These are phyloP conservation scores for Zelopaecilomyces penicillatus DNA, from an alignment of 2,329 filamentous ascomycete species.

Conservation along the genomic window DNA sequence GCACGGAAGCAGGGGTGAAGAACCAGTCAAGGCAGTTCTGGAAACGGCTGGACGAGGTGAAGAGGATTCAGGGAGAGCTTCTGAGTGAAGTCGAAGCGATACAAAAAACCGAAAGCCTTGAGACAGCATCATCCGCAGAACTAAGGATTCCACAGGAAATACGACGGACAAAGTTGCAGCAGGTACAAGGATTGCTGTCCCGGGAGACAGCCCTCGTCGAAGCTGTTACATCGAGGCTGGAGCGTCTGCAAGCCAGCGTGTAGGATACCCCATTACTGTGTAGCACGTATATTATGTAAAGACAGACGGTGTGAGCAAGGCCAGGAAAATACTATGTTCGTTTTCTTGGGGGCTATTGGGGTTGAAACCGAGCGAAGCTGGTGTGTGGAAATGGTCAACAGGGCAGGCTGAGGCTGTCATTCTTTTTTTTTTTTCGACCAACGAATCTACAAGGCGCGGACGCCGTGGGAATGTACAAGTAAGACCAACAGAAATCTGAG, in stretches of 20 bases:
- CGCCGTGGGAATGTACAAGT: no score
- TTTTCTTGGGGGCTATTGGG: no score
- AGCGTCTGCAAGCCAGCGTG: constrained; percentile 40
- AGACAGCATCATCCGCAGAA: constrained; percentile 27
- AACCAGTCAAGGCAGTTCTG: constrained; percentile 40
- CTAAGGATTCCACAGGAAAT: constrained; percentile 51
- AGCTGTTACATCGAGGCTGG: constrained; percentile 53
- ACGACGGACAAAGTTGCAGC: constrained; percentile 52
- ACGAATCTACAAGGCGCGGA: no score
- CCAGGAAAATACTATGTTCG: no score
- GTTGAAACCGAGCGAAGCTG: no score
- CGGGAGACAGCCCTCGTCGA: constrained; percentile 61
- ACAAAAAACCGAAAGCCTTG: constrained; percentile 20
- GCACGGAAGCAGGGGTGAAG: constrained; percentile 22
- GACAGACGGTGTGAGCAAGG: no score
- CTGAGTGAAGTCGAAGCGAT: constrained; percentile 41
- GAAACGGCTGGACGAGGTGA: constrained; percentile 51
- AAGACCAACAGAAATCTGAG: no score
- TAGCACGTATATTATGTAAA: no score
- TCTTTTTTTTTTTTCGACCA: no score
- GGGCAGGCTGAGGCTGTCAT: no score
- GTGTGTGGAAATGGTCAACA: no score
- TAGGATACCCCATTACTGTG: constrained; percentile 9
- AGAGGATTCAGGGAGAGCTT: constrained; percentile 44
- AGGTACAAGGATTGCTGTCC: constrained; percentile 56